These are phyloP conservation scores for Lachnellula willkommii DNA, from an alignment of 2,329 filamentous ascomycete genomes.

Conservation along the genomic window DNA sequence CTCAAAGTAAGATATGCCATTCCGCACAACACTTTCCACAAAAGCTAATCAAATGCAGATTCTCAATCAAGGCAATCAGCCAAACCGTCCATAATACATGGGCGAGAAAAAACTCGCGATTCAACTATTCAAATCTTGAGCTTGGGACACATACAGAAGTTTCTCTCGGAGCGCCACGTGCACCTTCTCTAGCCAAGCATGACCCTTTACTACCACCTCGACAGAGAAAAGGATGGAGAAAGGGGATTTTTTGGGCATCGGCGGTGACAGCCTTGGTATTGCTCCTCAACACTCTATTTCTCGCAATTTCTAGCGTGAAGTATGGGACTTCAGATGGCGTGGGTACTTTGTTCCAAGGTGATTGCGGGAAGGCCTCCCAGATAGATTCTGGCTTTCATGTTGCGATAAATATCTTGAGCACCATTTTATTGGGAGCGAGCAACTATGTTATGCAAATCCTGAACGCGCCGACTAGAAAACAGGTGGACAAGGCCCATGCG, in stretches of 20 bases:
- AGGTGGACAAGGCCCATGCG: conserved; percentile 31
- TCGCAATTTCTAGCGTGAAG: neutral
- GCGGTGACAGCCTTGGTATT: neutral
- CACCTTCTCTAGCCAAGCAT: neutral
- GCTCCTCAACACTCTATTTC: neutral
- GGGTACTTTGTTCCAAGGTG: neutral
- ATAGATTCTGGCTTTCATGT: neutral
- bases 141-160: neutral
- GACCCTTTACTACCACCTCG: neutral
- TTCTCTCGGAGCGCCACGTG: too few relatives aligned
- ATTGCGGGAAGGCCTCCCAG: neutral
- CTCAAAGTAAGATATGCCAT: neutral
- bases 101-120: neutral
- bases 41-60: neutral
- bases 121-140: neutral
- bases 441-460: conserved; percentile 36
- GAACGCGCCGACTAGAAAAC: conserved; percentile 28
- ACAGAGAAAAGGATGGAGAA: neutral
- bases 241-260: neutral
- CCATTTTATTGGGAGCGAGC: conserved; percentile 29
- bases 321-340: neutral
- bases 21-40: neutral
- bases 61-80: neutral
- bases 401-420: conserved; percentile 33
- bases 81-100: neutral